These are phyloP conservation scores for Linnemannia zychae DNA, from an alignment of 192 early-diverging fungal genomes.

Conservation along the genomic window DNA sequence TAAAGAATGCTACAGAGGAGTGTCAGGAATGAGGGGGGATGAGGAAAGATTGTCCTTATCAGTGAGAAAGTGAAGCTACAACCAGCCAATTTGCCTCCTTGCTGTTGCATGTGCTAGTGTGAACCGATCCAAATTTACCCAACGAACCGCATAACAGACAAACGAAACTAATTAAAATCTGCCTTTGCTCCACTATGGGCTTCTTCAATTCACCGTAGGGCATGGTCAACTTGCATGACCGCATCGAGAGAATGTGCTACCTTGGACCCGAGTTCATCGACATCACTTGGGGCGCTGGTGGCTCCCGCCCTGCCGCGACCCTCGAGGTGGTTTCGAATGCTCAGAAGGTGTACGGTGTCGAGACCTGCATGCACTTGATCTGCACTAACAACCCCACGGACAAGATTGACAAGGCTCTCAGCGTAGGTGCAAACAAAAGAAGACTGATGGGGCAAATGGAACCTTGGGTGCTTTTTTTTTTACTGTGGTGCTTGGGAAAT, in stretches of 20 bases:
- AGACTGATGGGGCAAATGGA: background rate
- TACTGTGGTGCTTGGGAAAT: background rate
- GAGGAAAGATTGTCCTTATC: background rate
- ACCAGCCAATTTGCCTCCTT: background rate
- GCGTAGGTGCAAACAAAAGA: slow-evolving; percentile 55
- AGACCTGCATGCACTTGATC: slow-evolving; percentile 98
- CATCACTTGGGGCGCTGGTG: slow-evolving; percentile 95
- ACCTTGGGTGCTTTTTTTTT: background rate
- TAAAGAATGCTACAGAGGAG: background rate
- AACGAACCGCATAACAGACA: background rate
- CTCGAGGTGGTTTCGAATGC: slow-evolving; percentile 91
- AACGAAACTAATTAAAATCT: slow-evolving; percentile 2
- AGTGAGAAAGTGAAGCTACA: background rate
- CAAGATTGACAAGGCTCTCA: slow-evolving; percentile 89
- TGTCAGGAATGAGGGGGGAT: no score
- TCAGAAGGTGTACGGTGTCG: slow-evolving; percentile 93
- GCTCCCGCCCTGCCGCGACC: slow-evolving; percentile 88
- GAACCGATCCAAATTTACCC: background rate
- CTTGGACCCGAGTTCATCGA: slow-evolving; percentile 90
- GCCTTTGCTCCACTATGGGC: background rate
- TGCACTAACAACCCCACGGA: slow-evolving; percentile 97
- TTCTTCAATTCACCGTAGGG: slow-evolving; percentile 63
- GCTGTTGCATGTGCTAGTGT: slow-evolving; percentile 4
- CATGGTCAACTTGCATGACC: slow-evolving; percentile 96
- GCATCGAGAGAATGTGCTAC: slow-evolving; percentile 96